Conservation (phyloP, 768 basidiomycete genomes). For the Tricholoma sp. region DNA sequence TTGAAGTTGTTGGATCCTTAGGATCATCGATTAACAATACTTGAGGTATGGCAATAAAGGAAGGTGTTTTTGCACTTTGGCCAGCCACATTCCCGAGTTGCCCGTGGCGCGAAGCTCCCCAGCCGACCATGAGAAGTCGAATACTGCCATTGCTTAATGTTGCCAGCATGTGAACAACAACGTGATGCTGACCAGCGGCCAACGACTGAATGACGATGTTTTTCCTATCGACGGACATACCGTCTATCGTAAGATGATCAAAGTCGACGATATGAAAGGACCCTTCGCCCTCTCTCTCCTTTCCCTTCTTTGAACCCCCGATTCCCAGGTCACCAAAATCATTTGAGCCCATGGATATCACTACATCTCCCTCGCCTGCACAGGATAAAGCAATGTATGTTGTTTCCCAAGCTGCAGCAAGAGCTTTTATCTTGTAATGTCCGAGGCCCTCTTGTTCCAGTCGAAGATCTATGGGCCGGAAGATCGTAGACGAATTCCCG, state of each 20-base stretch:
- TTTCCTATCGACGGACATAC: slow-evolving; percentile 16
- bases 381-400: slow-evolving; percentile 62
- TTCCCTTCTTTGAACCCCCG: slow-evolving; percentile 24
- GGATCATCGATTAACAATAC: slow-evolving; percentile 28
- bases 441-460: slow-evolving; percentile 28
- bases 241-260: slow-evolving; percentile 29
- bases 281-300: slow-evolving; percentile 9
- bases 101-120: slow-evolving; percentile 84
- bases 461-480: slow-evolving; percentile 43
- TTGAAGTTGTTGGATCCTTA: slow-evolving; percentile 26
- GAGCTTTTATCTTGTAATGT: slow-evolving; percentile 39
- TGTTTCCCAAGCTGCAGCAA: slow-evolving; percentile 82
- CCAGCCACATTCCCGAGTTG: slow-evolving; percentile 55
- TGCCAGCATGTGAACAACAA: slow-evolving; percentile 41
- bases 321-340: slow-evolving; percentile 81
- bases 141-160: slow-evolving; percentile 16
- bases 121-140: slow-evolving; percentile 49
- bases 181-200: slow-evolving; percentile 68
- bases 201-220: slow-evolving; percentile 37
- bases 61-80: slow-evolving; percentile 16
- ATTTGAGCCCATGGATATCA: slow-evolving; percentile 80
- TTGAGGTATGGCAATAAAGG: slow-evolving; percentile 27
- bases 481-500: slow-evolving; percentile 26
- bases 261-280: slow-evolving; percentile 40
- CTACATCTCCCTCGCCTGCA: slow-evolving; percentile 36